phyloP scores from a whole-genome alignment of 345 rosid species.

The Angophora floribunda region DNA sequence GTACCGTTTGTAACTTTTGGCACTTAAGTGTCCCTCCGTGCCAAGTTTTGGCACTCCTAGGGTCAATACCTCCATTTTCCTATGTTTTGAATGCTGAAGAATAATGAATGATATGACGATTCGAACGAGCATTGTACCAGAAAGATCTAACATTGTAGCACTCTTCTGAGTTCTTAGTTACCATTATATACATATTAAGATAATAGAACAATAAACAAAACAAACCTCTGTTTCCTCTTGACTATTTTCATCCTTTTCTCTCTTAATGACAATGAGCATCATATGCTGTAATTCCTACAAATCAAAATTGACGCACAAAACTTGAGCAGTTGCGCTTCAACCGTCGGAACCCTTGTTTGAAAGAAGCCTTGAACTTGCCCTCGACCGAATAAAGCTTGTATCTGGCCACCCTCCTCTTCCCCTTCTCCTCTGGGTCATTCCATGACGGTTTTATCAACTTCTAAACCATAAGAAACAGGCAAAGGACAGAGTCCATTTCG shows the following conservation, averaged over 20 bases:
- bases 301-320: conserved; percentile 1
- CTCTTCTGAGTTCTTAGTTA: neutral
- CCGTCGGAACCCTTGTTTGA: conserved; percentile 39
- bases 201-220: neutral
- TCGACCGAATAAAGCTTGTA: conserved; percentile 45
- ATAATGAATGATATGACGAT: neutral
- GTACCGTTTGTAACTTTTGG: no score
- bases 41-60: no score
- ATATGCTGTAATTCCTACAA: neutral
- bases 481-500: neutral
- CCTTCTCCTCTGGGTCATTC: neutral
- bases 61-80: no score
- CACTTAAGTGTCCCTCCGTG: no score
- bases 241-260: neutral
- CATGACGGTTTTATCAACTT: neutral
- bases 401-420: conserved; percentile 2
- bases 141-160: neutral
- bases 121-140: neutral
- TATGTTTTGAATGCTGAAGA: neutral
- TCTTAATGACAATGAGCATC: neutral
- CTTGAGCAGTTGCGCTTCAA: conserved; percentile 34
- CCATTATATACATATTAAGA: neutral
- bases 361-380: conserved; percentile 33
- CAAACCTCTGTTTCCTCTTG: neutral
- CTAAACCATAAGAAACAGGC: no score